Percentiles rank a stretch among this genome's conserved stretches.
Conservation (phyloP, 108 stramenopile genomes). For the Nannochloropsis granulata region DNA sequence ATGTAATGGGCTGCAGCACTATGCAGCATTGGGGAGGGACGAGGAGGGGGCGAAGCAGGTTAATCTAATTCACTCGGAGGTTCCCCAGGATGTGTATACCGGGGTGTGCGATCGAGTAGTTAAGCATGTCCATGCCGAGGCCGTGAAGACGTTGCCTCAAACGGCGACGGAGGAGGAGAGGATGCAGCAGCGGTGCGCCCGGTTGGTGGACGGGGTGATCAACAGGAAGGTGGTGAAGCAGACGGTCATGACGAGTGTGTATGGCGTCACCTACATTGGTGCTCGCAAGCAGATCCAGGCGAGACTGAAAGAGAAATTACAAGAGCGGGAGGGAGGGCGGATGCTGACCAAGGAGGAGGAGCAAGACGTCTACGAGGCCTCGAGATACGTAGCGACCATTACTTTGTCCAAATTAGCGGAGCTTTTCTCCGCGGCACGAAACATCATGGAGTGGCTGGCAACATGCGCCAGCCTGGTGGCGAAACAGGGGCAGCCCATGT, state of each 20-base stretch:
- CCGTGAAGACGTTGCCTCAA: neutral
- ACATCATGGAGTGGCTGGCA: conserved; percentile 92
- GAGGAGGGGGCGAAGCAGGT: conserved; percentile 83
- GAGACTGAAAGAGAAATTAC: conserved; percentile 33
- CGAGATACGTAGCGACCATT: conserved; percentile 69
- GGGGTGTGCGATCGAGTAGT: conserved; percentile 51
- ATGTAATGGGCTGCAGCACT: conserved; percentile 99
- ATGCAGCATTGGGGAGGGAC: conserved; percentile 97
- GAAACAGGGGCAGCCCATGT: conserved; percentile 72
- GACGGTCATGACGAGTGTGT: conserved; percentile 99
- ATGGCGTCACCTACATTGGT: conserved; percentile 96
- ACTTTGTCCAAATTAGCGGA: conserved; percentile 89
- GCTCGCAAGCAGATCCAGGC: conserved; percentile 82
- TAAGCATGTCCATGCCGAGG: neutral
- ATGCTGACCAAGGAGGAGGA: conserved; percentile 36
- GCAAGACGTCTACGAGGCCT: conserved; percentile 54
- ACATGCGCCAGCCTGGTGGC: conserved; percentile 64
- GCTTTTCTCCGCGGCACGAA: conserved; percentile 70
- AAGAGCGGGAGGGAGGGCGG: neutral
- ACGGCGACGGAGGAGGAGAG: neutral
- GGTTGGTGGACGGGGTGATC: conserved; percentile 67
- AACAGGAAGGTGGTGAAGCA: conserved; percentile 95
- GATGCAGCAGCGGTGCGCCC: conserved; percentile 47
- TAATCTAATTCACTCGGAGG: conserved; percentile 68
- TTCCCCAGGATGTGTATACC: conserved; percentile 92